Evolutionary conservation across 345 rosid species (phyloP), one percentile per base, ranked within the genome.

Genomic region (Citrus cavaleriei): DNA sequence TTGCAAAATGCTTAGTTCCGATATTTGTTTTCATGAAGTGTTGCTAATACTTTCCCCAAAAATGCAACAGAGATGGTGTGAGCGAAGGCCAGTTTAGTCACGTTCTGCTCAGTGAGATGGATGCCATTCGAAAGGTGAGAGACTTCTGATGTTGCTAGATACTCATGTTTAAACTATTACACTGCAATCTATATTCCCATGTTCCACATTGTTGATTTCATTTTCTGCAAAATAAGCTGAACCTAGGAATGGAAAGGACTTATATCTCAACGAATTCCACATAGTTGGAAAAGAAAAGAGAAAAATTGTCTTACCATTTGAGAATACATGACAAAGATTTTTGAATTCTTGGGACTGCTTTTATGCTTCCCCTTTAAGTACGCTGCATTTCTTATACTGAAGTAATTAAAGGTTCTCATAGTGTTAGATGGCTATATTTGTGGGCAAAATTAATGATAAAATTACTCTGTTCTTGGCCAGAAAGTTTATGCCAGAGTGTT

Each of bases 11-110:
- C 28, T 28, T 54, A 72, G 64, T 72, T 57, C 64, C n/a, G 22
- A 55, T 34, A 73, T n/a, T 60, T 72, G 16, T 72, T 40, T 66
- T 46, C 35, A 34, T 5, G 1, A 37, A 37, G 13, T n/a, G 22
- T 51, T 42, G 67, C 74, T 81, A 68, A 81, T 9, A 6, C 14
- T 4, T 35, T 19, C 75, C 62, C 12, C 10, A 49, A 13, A 35
- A 22, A 42, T 38, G 16, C 71, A 79, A 72, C 84, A 95, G 98
- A 27, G 98, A 93, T 84, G 97, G 98, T 34, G 97, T 95, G 1
- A 89, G 98, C 13, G 97, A 92, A 78, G 94, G 95, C 1, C 97
- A 93, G 54, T 95, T 92, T 61, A 84, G 54, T 66, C 91, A 92
- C 49, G 98, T 93, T 54, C 74, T 93, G 67, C 82, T 88, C 13